Conservation (phyloP, 306 rosid species). For the Arachis hypogaea region DNA sequence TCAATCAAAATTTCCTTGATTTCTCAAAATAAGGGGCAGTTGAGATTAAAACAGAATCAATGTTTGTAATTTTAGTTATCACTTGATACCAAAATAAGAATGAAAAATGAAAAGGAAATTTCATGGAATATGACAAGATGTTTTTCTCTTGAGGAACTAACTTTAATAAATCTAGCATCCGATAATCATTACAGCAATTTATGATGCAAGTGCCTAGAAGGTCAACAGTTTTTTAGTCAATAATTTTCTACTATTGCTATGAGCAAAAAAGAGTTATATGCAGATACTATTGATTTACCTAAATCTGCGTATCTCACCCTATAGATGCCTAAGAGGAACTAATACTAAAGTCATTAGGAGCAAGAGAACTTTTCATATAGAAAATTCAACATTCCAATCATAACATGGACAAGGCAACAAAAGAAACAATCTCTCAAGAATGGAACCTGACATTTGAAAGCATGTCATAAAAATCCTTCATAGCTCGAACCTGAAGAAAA, state of each 20-base stretch:
- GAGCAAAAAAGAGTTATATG: not conserved
- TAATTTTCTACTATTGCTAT: not conserved
- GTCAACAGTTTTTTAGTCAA: slow-evolving; percentile 27
- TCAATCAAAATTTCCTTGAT: slow-evolving; percentile 34
- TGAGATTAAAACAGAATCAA: slow-evolving; percentile 1
- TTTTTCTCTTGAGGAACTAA: slow-evolving; percentile 7
- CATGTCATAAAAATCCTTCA: slow-evolving; percentile 90
- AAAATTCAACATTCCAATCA: slow-evolving; percentile 32
- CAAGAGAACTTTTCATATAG: slow-evolving; percentile 4
- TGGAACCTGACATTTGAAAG: slow-evolving; percentile 91
- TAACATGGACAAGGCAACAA: slow-evolving; percentile 38
- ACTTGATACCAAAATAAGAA: slow-evolving; percentile 2
- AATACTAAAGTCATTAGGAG: slow-evolving; percentile 16
- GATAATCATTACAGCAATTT: slow-evolving; percentile 15
- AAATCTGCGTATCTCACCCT: slow-evolving; percentile 16
- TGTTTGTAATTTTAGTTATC: slow-evolving; percentile 1
- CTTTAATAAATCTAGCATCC: not conserved
- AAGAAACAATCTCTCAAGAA: slow-evolving; percentile 23
- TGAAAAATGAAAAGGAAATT: not conserved
- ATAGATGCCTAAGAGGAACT: slow-evolving; percentile 19
- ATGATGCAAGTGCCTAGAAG: slow-evolving; percentile 28
- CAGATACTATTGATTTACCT: slow-evolving; percentile 21
- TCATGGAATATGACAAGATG: slow-evolving; percentile 9
- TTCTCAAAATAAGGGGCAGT: slow-evolving; percentile 22
- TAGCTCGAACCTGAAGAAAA: slow-evolving; percentile 74